phyloP scores from a whole-genome alignment of 2,329 filamentous ascomycete species.

The Kalmusia sp. region DNA sequence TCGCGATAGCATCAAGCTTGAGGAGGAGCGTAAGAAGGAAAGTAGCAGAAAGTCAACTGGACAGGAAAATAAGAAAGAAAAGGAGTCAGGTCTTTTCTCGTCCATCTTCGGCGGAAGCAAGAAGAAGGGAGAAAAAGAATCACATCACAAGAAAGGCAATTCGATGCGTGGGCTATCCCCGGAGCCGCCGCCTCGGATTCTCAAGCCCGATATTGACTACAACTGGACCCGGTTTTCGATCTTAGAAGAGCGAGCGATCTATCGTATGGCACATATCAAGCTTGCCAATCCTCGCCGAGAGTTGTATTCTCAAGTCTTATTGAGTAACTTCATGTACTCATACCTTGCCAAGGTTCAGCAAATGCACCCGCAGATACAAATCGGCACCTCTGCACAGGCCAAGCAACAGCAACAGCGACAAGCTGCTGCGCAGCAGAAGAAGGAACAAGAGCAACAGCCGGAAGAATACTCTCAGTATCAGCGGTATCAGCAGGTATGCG shows the following conservation, averaged over 20 bases:
- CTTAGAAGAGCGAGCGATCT: slow-evolving; percentile 94
- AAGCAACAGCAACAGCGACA: slow-evolving; percentile 62
- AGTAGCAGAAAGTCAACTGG: slow-evolving; percentile 72
- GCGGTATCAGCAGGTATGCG: slow-evolving; percentile 44
- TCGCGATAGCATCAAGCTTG: slow-evolving; percentile 75
- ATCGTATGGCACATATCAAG: slow-evolving; percentile 98
- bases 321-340: slow-evolving; percentile 99
- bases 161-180: slow-evolving; percentile 78
- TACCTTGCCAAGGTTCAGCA: slow-evolving; percentile 98
- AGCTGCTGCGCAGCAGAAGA: slow-evolving; percentile 41
- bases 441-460: slow-evolving; percentile 41
- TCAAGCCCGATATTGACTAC: slow-evolving; percentile 91
- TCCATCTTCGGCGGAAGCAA: slow-evolving; percentile 91
- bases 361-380: slow-evolving; percentile 95
- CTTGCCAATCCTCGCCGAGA: slow-evolving; percentile 94
- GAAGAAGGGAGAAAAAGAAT: slow-evolving; percentile 83
- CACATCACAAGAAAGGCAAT: slow-evolving; percentile 74
- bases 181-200: slow-evolving; percentile 71
- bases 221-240: slow-evolving; percentile 96
- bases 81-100: slow-evolving; percentile 85
- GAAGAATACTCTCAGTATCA: slow-evolving; percentile 51
- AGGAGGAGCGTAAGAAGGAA: slow-evolving; percentile 85
- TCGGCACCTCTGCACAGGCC: slow-evolving; percentile 80
- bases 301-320: slow-evolving; percentile 89
- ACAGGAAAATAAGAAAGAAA: slow-evolving; percentile 80